Evolutionary conservation across 1,284 basidiomycete genomes (phyloP).

Genomic region (Pseudozyma flocculosa): DNA sequence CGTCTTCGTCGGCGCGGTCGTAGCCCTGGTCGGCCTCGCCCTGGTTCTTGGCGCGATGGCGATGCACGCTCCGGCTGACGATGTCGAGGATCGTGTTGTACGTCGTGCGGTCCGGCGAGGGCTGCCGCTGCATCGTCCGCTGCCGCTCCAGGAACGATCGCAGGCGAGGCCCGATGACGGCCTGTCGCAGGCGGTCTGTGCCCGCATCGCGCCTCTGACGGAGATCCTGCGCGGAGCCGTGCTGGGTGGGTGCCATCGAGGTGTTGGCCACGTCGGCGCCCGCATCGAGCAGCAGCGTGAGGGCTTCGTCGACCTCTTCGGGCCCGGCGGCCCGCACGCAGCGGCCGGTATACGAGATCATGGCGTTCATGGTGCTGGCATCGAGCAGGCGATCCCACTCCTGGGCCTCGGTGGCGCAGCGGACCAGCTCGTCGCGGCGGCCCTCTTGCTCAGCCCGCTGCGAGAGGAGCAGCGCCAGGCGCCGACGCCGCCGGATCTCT

Average conservation of each 20-base stretch:
- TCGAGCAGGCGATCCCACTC: neutral
- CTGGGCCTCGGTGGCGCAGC: neutral
- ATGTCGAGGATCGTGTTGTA: constrained; percentile 34
- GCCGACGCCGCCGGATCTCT: neutral
- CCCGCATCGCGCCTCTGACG: neutral
- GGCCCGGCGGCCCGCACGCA: neutral
- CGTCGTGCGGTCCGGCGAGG: constrained; percentile 24
- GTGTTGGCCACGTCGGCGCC: neutral
- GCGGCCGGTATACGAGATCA: neutral
- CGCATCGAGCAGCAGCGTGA: neutral
- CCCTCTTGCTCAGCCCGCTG: too few relatives aligned
- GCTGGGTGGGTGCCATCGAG: too few relatives aligned
- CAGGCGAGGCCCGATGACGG: constrained; percentile 1
- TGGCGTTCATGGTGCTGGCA: neutral
- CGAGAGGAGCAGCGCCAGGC: neutral
- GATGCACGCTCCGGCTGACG: constrained; percentile 16
- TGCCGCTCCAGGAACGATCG: neutral
- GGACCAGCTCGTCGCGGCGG: too few relatives aligned
- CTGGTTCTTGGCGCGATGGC: neutral
- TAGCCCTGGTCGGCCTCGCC: neutral
- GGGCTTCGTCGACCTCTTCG: neutral
- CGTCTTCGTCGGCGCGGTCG: neutral
- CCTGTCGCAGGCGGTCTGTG: neutral
- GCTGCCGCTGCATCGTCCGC: neutral
- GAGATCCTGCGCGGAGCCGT: too few relatives aligned